Conservation (phyloP, 2,329 filamentous ascomycete species). For the Fusarium piperis region DNA sequence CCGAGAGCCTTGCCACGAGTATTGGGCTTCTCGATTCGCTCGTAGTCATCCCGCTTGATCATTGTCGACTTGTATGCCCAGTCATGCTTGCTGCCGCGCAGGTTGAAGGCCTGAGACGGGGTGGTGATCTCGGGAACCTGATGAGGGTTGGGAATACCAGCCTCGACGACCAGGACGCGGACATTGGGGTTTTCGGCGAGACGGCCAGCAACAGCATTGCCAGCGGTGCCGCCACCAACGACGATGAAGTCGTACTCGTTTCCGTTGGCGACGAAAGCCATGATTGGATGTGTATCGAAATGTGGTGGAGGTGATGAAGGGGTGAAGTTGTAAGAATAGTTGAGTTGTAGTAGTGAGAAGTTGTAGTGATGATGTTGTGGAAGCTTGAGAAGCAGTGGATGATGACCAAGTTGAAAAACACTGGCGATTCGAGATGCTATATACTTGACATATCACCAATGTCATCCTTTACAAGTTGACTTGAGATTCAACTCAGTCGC, state of each 20-base stretch:
- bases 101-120: constrained; percentile 61
- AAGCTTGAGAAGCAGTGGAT: background rate
- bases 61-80: constrained; percentile 71
- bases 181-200: constrained; percentile 50
- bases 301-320: background rate
- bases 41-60: constrained; percentile 66
- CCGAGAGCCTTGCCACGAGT: constrained; percentile 69
- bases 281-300: background rate
- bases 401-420: background rate
- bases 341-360: background rate
- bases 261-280: background rate
- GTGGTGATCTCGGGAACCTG: constrained; percentile 62
- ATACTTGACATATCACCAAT: background rate
- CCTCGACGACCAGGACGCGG: constrained; percentile 57
- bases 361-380: background rate
- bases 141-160: constrained; percentile 58
- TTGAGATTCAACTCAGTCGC: background rate
- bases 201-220: constrained; percentile 48
- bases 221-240: constrained; percentile 44
- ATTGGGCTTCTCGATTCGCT: constrained; percentile 71
- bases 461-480: background rate
- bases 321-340: background rate
- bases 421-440: background rate
- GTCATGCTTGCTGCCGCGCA: constrained; percentile 65
- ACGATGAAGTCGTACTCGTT: background rate